Conservation (phyloP, 108 stramenopile genomes). For the Schizochytrium sp. region DNA sequence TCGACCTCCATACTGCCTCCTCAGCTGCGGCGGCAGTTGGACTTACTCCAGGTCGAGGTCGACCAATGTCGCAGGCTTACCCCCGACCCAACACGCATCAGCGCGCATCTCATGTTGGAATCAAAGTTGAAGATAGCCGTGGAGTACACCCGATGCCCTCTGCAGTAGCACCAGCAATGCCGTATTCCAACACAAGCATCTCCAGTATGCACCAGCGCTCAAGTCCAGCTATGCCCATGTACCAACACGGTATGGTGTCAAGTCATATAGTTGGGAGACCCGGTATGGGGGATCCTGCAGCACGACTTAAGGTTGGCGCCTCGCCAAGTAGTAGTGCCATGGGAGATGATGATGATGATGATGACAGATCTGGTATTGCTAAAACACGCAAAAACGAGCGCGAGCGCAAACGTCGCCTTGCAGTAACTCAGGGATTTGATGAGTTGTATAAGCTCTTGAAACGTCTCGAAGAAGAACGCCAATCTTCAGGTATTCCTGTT, state of each 20-base stretch:
- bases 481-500: background rate
- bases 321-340: background rate
- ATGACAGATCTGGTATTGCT: conserved; percentile 23
- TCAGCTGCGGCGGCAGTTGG: conserved; percentile 19
- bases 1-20: conserved; percentile 31
- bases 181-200: background rate
- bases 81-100: conserved; percentile 16
- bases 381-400: conserved; percentile 58
- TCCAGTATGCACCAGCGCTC: background rate
- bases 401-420: conserved; percentile 50
- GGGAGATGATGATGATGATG: conserved; percentile 17
- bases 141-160: background rate
- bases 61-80: background rate
- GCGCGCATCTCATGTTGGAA: background rate
- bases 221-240: background rate
- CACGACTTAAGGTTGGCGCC: background rate
- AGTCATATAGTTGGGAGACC: background rate
- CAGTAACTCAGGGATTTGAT: conserved; percentile 54
- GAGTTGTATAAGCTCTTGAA: conserved; percentile 29
- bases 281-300: background rate
- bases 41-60: background rate
- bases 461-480: conserved; percentile 17
- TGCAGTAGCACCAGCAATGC: background rate
- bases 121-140: background rate
- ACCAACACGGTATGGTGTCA: background rate